Conservation (phyloP, 1,139 yeast genomes). For the Lodderomyces elongisporus region DNA sequence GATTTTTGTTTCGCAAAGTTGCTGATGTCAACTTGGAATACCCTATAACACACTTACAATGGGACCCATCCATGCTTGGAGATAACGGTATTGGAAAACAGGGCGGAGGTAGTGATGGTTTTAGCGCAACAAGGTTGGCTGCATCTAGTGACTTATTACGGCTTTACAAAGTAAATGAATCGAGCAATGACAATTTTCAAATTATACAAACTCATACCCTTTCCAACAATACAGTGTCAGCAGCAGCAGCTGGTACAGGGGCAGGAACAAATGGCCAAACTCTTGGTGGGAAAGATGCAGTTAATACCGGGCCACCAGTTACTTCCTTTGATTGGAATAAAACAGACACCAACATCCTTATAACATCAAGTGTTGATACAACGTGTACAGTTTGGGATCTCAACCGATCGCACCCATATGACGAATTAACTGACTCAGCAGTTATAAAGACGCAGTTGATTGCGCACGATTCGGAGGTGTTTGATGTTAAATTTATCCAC, state of each 20-base stretch:
- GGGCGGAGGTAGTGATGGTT: neutral
- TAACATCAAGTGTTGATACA: slow-evolving; percentile 89
- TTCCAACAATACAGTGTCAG: slow-evolving; percentile 33
- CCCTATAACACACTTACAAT: slow-evolving; percentile 65
- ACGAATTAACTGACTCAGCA: slow-evolving; percentile 41
- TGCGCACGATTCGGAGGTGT: slow-evolving; percentile 95
- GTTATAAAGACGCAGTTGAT: slow-evolving; percentile 87
- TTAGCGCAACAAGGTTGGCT: slow-evolving; percentile 42
- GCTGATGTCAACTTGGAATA: slow-evolving; percentile 56
- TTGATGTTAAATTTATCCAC: slow-evolving; percentile 81
- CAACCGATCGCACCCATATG: slow-evolving; percentile 26
- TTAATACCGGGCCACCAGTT: slow-evolving; percentile 67
- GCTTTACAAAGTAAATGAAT: slow-evolving; percentile 50
- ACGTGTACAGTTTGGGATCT: slow-evolving; percentile 97
- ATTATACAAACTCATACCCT: slow-evolving; percentile 37
- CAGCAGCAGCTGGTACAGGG: slow-evolving; percentile 6
- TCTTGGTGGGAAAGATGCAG: slow-evolving; percentile 20
- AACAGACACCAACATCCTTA: slow-evolving; percentile 62
- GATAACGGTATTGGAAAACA: slow-evolving; percentile 17
- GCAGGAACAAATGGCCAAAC: neutral
- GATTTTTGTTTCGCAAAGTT: slow-evolving; percentile 43
- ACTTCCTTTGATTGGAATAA: slow-evolving; percentile 94
- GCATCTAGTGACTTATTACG: slow-evolving; percentile 70
- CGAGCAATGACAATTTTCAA: slow-evolving; percentile 29
- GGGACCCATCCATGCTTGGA: slow-evolving; percentile 55